Conservation (phyloP, 2,329 filamentous ascomycete genomes). For the Colletotrichum sojae region DNA sequence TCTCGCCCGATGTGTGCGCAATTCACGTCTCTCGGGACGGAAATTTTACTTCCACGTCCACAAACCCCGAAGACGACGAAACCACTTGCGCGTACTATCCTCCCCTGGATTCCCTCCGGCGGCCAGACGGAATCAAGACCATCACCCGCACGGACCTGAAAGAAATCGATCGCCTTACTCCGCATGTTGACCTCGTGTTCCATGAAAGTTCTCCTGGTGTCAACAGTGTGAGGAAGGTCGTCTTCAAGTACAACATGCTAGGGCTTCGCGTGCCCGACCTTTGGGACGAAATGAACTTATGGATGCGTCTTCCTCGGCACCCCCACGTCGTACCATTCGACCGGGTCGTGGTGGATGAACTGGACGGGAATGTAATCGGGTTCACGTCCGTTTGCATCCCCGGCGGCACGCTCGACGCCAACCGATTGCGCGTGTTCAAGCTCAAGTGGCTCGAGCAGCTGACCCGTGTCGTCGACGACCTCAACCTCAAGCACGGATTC, state of each 20-base stretch:
- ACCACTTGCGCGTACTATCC: conserved; percentile 46
- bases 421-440: not conserved
- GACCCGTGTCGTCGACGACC: conserved; percentile 51
- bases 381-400: conserved; percentile 48
- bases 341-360: conserved; percentile 50
- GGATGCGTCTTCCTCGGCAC: conserved; percentile 53
- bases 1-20: conserved; percentile 42
- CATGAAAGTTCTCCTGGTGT: not conserved
- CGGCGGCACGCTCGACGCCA: not conserved
- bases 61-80: conserved; percentile 47
- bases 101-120: conserved; percentile 41
- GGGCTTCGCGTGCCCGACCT: conserved; percentile 40
- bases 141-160: not conserved
- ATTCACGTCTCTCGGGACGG: conserved; percentile 45
- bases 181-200: not conserved
- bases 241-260: not conserved
- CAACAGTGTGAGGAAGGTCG: not conserved
- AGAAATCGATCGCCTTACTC: not conserved
- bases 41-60: conserved; percentile 44
- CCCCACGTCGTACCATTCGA: conserved; percentile 55
- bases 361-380: conserved; percentile 51
- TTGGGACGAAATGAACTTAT: conserved; percentile 55
- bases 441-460: conserved; percentile 54
- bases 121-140: conserved; percentile 41
- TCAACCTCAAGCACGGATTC: conserved; percentile 55